phyloP scores from a whole-genome alignment of 352 stramenopile genomes.

The Globisporangium solare region DNA sequence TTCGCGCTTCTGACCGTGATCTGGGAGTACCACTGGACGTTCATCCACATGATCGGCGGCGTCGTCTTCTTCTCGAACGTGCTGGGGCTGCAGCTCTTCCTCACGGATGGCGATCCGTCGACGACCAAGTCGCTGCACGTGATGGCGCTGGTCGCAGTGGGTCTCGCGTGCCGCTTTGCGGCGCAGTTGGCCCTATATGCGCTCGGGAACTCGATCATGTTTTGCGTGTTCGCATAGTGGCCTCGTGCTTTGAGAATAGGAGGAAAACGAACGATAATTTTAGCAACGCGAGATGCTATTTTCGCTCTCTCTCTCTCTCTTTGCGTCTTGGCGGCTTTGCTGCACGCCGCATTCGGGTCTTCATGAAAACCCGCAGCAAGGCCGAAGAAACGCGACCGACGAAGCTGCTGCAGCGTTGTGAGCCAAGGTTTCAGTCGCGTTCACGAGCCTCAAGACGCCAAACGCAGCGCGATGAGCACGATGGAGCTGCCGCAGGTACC shows the following conservation, averaged over 20 bases:
- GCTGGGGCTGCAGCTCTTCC: constrained; percentile 61
- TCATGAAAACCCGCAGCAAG: too few relatives aligned
- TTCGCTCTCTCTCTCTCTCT: too few relatives aligned
- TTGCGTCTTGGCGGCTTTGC: too few relatives aligned
- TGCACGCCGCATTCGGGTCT: too few relatives aligned
- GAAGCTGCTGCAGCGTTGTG: too few relatives aligned
- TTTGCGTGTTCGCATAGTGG: constrained; percentile 59
- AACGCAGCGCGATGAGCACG: constrained; percentile 26
- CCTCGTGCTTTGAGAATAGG: not conserved
- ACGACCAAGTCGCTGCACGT: constrained; percentile 27
- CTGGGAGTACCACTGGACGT: constrained; percentile 85
- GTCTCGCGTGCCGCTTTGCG: constrained; percentile 32
- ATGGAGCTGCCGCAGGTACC: constrained; percentile 51
- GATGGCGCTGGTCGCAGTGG: constrained; percentile 32
- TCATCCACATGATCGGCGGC: constrained; percentile 74
- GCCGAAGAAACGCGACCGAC: too few relatives aligned
- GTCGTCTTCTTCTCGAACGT: constrained; percentile 75
- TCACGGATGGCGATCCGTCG: constrained; percentile 42
- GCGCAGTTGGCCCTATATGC: constrained; percentile 58
- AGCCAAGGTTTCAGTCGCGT: too few relatives aligned
- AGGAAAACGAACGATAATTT: constrained; percentile 10
- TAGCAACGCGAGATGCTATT: constrained; percentile 4
- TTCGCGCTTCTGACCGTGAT: constrained; percentile 83
- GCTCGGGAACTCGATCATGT: constrained; percentile 68
- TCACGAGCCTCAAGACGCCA: not conserved